Conservation (phyloP, 2,329 filamentous ascomycete genomes). For the Cladosporium cucumerinum region DNA sequence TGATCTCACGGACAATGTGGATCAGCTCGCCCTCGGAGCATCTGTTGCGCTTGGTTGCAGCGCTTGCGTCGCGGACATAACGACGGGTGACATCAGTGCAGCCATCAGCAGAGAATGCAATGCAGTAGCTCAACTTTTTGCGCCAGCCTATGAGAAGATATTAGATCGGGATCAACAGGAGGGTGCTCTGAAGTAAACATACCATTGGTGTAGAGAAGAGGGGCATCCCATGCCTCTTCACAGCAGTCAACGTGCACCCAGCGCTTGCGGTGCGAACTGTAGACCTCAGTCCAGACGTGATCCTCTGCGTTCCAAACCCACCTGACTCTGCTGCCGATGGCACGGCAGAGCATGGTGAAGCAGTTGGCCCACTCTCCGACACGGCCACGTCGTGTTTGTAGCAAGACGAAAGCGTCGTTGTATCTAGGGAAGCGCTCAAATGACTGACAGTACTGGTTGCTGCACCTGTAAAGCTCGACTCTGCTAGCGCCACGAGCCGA, state of each 20-base stretch:
- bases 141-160: slow-evolving; percentile 64
- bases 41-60: slow-evolving; percentile 70
- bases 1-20: slow-evolving; percentile 86
- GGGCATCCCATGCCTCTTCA: slow-evolving; percentile 93
- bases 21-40: slow-evolving; percentile 87
- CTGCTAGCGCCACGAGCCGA: slow-evolving; percentile 79
- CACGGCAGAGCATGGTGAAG: slow-evolving; percentile 96
- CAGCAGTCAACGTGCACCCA: slow-evolving; percentile 98
- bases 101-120: slow-evolving; percentile 91
- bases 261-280: slow-evolving; percentile 85
- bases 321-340: slow-evolving; percentile 82
- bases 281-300: slow-evolving; percentile 96
- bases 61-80: slow-evolving; percentile 67
- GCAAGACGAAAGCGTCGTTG: slow-evolving; percentile 87
- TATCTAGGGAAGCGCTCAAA: slow-evolving; percentile 92
- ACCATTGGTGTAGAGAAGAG: slow-evolving; percentile 84
- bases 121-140: slow-evolving; percentile 94
- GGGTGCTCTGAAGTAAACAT: slow-evolving; percentile 29
- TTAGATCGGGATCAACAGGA: slow-evolving; percentile 17
- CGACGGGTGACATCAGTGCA: slow-evolving; percentile 65
- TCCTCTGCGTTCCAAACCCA: slow-evolving; percentile 99
- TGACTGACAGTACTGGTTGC: slow-evolving; percentile 66
- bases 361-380: slow-evolving; percentile 97
- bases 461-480: slow-evolving; percentile 89
- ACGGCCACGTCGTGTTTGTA: slow-evolving; percentile 81